A percentile compares a stretch with the other conserved stretches of the same genome.
Evolutionary conservation across 805 yeast genomes (phyloP).

Genomic region (Starmerella bacillaris): DNA sequence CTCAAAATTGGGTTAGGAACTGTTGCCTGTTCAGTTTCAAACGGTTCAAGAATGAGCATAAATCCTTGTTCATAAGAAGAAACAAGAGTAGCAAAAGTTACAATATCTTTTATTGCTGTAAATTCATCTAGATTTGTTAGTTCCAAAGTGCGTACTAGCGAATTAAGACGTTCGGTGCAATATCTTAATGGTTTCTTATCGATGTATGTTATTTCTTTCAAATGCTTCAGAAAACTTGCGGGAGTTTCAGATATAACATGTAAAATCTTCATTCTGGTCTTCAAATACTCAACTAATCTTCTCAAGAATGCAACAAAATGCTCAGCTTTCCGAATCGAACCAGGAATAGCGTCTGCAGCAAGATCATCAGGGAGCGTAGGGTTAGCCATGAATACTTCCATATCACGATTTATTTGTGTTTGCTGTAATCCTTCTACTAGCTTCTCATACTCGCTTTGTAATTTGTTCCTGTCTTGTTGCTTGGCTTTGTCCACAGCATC

Average conservation of each 20-base stretch:
- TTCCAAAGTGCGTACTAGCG: constrained; percentile 77
- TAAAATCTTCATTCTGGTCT: constrained; percentile 91
- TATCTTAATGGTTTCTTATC: constrained; percentile 81
- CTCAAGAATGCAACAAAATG: constrained; percentile 88
- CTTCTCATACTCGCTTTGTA: constrained; percentile 80
- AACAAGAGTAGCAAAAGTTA: constrained; percentile 88
- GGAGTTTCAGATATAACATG: constrained; percentile 99
- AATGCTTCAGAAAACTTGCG: constrained; percentile 72
- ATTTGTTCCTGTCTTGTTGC: constrained; percentile 58
- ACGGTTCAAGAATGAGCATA: constrained; percentile 81
- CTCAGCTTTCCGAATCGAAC: constrained; percentile 91
- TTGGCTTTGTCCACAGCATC: constrained; percentile 73
- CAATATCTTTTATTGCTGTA: constrained; percentile 82
- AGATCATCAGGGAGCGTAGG: constrained; percentile 78
- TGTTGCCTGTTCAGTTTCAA: constrained; percentile 82
- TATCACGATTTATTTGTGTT: constrained; percentile 44
- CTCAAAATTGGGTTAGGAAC: constrained; percentile 93
- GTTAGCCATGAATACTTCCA: constrained; percentile 61
- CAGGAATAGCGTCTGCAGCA: constrained; percentile 85
- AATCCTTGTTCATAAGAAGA: constrained; percentile 92
- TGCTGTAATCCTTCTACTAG: constrained; percentile 68
- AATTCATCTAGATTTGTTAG: constrained; percentile 78
- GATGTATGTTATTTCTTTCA: constrained; percentile 81
- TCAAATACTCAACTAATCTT: constrained; percentile 81
- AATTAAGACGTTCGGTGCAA: constrained; percentile 78